Conservation (phyloP, 257 asterid species). For the Nyctanthes arbortristis region DNA sequence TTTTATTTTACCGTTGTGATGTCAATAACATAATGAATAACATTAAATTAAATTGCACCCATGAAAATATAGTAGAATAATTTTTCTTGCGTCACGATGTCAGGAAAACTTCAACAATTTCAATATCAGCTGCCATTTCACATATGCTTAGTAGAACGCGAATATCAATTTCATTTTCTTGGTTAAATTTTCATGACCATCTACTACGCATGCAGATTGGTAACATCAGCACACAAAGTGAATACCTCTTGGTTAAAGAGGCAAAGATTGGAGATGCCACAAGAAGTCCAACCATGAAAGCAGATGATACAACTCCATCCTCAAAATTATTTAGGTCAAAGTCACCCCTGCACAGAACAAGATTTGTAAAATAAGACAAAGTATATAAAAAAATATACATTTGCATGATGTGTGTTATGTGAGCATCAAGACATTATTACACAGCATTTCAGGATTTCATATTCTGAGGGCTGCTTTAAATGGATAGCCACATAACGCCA, state of each 20-base stretch:
- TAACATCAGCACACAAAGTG: neutral
- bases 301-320: slow-evolving; percentile 95
- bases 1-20: neutral
- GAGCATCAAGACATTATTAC: neutral
- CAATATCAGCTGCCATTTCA: neutral
- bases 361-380: slow-evolving; percentile 9
- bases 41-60: too few relatives aligned
- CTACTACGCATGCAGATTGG: neutral
- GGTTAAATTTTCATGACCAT: neutral
- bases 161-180: slow-evolving; percentile 8
- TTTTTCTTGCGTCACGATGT: too few relatives aligned
- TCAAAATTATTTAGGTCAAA: slow-evolving; percentile 80
- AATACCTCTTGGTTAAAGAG: slow-evolving; percentile 75
- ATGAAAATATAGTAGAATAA: too few relatives aligned
- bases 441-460: neutral
- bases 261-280: slow-evolving; percentile 98
- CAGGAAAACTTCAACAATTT: neutral
- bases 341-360: slow-evolving; percentile 65
- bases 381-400: neutral
- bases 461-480: neutral
- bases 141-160: neutral
- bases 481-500: neutral
- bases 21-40: neutral
- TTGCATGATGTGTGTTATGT: neutral
- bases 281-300: slow-evolving; percentile 99